Evolutionary conservation across 768 basidiomycete species (phyloP).

Genomic region (Suillus americanus): DNA sequence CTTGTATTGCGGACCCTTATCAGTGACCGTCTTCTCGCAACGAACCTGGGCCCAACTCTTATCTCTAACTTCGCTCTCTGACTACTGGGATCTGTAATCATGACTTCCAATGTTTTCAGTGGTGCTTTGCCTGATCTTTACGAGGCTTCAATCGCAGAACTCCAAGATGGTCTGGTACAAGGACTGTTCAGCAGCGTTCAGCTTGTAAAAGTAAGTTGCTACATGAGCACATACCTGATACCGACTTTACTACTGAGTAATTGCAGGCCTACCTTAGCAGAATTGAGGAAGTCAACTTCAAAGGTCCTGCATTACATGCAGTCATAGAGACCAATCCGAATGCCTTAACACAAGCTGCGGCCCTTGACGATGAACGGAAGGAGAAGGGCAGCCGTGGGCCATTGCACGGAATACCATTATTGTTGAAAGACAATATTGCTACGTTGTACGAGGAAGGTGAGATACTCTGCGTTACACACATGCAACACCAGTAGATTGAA

Average conservation of each 20-base stretch:
- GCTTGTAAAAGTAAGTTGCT: slow-evolving; percentile 29
- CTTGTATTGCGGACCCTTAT: neutral
- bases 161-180: slow-evolving; percentile 32
- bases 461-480: neutral
- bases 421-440: slow-evolving; percentile 26
- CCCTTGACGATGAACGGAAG: slow-evolving; percentile 28
- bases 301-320: slow-evolving; percentile 32
- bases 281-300: slow-evolving; percentile 38
- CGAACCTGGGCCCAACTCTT: neutral
- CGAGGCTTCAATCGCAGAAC: slow-evolving; percentile 34
- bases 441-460: slow-evolving; percentile 25
- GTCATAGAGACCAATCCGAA: slow-evolving; percentile 35
- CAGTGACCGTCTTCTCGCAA: neutral
- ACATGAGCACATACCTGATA: neutral
- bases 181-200: slow-evolving; percentile 36
- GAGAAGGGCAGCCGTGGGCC: slow-evolving; percentile 18
- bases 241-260: neutral
- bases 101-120: neutral
- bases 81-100: neutral
- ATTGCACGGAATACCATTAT: slow-evolving; percentile 34
- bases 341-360: slow-evolving; percentile 29
- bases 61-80: neutral
- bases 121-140: slow-evolving; percentile 34
- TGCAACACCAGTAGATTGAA: neutral
- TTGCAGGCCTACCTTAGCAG: slow-evolving; percentile 36